Conservation (phyloP, 495 filamentous ascomycete species). For the Trichoderma virens region DNA sequence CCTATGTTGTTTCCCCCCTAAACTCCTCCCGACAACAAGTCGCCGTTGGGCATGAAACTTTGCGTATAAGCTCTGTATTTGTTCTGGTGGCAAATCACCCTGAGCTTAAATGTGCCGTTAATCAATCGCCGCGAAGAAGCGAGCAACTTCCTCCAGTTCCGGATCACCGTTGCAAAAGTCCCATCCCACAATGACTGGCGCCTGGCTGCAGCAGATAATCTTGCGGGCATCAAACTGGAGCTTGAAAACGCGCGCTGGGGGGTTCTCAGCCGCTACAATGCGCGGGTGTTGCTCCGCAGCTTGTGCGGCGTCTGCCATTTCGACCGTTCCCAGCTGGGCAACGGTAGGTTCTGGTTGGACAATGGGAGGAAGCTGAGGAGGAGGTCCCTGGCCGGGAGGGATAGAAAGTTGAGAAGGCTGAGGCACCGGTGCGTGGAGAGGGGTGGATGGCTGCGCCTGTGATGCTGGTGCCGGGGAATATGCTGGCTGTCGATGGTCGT, state of each 20-base stretch:
- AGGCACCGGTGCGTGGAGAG: background rate
- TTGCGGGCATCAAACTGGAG: slow-evolving; percentile 91
- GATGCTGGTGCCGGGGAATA: background rate
- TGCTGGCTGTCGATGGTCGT: background rate
- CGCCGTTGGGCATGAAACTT: background rate
- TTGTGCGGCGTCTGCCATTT: background rate
- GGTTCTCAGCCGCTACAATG: slow-evolving; percentile 29
- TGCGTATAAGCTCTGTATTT: background rate
- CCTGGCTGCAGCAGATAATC: slow-evolving; percentile 90
- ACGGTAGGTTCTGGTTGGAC: background rate
- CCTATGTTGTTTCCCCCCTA: background rate
- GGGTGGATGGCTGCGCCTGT: background rate
- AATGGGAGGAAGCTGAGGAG: background rate
- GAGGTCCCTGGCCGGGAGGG: background rate
- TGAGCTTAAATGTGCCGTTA: background rate
- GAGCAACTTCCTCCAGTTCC: slow-evolving; percentile 70
- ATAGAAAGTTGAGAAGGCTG: background rate
- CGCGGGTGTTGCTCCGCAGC: slow-evolving; percentile 21
- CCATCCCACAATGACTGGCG: slow-evolving; percentile 90
- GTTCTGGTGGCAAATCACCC: background rate
- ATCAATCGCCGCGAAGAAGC: slow-evolving; percentile 63
- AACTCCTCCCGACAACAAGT: background rate
- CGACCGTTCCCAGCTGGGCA: background rate
- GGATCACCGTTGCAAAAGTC: slow-evolving; percentile 91
- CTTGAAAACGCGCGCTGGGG: slow-evolving; percentile 80